These are phyloP conservation scores for Psidium guajava DNA, from an alignment of 345 rosid species.

Conservation along the genomic window DNA sequence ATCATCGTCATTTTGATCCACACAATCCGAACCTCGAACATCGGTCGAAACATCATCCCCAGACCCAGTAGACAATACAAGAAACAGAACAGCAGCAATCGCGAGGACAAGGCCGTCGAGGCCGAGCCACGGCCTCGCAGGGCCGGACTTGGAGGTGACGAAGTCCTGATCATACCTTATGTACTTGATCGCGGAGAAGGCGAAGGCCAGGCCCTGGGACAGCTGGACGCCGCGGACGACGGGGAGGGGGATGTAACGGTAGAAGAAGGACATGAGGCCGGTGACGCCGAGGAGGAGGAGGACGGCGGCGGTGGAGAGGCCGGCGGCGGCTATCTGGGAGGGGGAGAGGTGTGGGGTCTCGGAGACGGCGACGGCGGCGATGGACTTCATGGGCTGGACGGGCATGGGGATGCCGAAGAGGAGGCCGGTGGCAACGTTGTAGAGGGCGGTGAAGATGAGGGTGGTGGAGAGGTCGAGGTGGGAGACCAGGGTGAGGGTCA, in stretches of 20 bases:
- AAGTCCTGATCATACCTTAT: constrained; percentile 59
- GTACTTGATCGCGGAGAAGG: constrained; percentile 83
- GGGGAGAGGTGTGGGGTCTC: constrained; percentile 53
- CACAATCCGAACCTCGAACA: not conserved
- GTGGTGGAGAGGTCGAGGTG: constrained; percentile 64
- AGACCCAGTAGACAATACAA: constrained; percentile 56
- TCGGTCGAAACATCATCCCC: constrained; percentile 10
- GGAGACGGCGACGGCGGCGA: constrained; percentile 74
- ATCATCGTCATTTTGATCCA: not conserved
- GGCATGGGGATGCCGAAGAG: constrained; percentile 85
- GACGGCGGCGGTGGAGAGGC: constrained; percentile 43
- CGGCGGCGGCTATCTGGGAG: constrained; percentile 63
- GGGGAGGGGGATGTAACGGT: constrained; percentile 66
- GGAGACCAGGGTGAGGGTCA: constrained; percentile 57
- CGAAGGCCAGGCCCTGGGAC: constrained; percentile 82
- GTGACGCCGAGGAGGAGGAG: constrained; percentile 61
- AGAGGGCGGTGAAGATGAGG: constrained; percentile 62
- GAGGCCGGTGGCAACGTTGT: constrained; percentile 67
- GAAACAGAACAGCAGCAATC: constrained; percentile 40
- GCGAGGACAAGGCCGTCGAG: constrained; percentile 69
- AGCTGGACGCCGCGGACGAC: constrained; percentile 96
- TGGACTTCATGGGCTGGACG: constrained; percentile 83
- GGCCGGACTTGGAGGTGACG: constrained; percentile 42
- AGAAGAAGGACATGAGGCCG: constrained; percentile 67
- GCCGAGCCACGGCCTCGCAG: constrained; percentile 63